Percentiles rank a stretch among this genome's conserved stretches.
Evolutionary conservation across 768 basidiomycete genomes (phyloP).

Genomic region (Ramaria sp.): DNA sequence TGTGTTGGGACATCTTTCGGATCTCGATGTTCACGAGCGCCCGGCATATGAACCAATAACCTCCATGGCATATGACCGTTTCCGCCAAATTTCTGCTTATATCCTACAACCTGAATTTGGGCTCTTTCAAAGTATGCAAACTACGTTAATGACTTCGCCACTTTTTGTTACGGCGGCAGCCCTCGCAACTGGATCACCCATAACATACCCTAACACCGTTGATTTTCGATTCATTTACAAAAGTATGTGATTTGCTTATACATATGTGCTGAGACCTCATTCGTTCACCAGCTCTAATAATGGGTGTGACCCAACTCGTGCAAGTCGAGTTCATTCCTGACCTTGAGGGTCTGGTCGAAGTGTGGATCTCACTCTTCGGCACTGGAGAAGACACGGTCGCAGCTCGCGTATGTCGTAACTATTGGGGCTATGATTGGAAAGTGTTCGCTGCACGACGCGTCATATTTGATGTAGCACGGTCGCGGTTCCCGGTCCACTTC

Average conservation of each 20-base stretch:
- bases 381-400: constrained; percentile 61
- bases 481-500: constrained; percentile 76
- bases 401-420: constrained; percentile 61
- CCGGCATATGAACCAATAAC: constrained; percentile 16
- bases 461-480: constrained; percentile 71
- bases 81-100: constrained; percentile 46
- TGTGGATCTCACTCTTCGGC: constrained; percentile 75
- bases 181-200: constrained; percentile 54
- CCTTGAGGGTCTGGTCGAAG: constrained; percentile 58
- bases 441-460: constrained; percentile 59
- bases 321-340: constrained; percentile 71
- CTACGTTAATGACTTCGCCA: constrained; percentile 57
- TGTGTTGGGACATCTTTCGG: constrained; percentile 55
- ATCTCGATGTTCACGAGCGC: constrained; percentile 28
- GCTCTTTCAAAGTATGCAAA: constrained; percentile 45
- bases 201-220: constrained; percentile 68
- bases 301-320: constrained; percentile 62
- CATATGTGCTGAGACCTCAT: constrained; percentile 10
- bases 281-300: constrained; percentile 50
- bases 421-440: constrained; percentile 73
- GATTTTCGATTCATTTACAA: constrained; percentile 77
- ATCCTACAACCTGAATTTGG: constrained; percentile 48
- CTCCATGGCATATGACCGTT: constrained; percentile 44
- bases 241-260: constrained; percentile 35
- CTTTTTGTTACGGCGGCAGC: constrained; percentile 67